A percentile compares a stretch with the other conserved stretches of the same genome.
Evolutionary conservation across 2,329 filamentous ascomycete genomes (phyloP).

Genomic region (Cladophialophora yegresii): DNA sequence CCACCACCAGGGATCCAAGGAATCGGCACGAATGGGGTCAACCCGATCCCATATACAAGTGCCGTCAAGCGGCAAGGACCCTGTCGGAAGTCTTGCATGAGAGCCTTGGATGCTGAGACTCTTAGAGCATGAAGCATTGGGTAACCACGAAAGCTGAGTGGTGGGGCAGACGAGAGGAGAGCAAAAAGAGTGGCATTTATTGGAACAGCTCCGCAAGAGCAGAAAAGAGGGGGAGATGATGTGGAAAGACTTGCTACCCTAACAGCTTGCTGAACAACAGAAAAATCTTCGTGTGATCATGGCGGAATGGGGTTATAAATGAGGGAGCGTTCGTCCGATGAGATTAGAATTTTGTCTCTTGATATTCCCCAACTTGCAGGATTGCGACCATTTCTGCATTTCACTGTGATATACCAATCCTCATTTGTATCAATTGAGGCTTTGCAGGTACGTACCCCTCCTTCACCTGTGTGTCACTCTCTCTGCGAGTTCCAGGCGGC

Average conservation of each 20-base stretch:
- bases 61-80: conserved; percentile 14
- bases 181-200: conserved; percentile 12
- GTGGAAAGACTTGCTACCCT: conserved; percentile 6
- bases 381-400: not conserved
- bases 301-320: conserved; percentile 15
- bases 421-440: conserved; percentile 11
- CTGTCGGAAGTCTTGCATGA: conserved; percentile 6
- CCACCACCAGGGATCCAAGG: not conserved
- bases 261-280: conserved; percentile 7
- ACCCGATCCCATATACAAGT: conserved; percentile 1
- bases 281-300: conserved; percentile 10
- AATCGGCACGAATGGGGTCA: not conserved
- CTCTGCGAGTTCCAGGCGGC: not conserved
- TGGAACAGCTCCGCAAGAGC: conserved; percentile 25
- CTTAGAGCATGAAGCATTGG: conserved; percentile 9
- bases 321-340: conserved; percentile 24
- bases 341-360: conserved; percentile 9
- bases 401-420: not conserved
- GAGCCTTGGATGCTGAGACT: conserved; percentile 10
- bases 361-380: conserved; percentile 2
- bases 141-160: conserved; percentile 11
- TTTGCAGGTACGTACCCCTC: conserved; percentile 23
- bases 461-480: not conserved
- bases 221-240: conserved; percentile 16
- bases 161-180: conserved; percentile 21